Evolutionary conservation across 192 early-diverging fungal species (phyloP).

Genomic region (Phlyctochytrium planicorne): DNA sequence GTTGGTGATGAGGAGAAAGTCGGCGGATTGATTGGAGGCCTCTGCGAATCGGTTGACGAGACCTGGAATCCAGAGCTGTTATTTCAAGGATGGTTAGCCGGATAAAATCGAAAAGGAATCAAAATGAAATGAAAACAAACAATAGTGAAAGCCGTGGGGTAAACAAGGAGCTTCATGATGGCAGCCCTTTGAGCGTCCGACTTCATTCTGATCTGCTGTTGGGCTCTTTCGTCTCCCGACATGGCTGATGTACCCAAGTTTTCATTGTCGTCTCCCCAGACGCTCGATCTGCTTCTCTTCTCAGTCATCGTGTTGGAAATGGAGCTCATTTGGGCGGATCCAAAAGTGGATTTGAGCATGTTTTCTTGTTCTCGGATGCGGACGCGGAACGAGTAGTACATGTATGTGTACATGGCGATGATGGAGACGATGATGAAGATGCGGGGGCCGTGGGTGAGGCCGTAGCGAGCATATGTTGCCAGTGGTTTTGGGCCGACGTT

Average conservation of each 20-base stretch:
- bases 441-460: background rate
- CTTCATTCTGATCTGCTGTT: background rate
- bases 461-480: background rate
- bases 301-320: background rate
- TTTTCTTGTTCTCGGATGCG: background rate
- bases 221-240: too few species aligned
- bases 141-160: background rate
- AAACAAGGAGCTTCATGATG: constrained; percentile 2
- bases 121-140: background rate
- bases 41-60: background rate
- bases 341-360: background rate
- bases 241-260: too few species aligned
- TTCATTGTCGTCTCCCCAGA: background rate
- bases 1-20: background rate
- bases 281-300: background rate
- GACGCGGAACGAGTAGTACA: background rate
- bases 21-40: background rate
- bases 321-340: background rate
- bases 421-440: background rate
- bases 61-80: background rate
- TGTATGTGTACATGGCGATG: constrained; percentile 1
- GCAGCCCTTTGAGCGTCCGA: background rate
- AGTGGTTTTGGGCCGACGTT: background rate
- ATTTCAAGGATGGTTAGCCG: too few species aligned
- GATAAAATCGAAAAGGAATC: too few species aligned